Evolutionary conservation across 2,329 filamentous ascomycete genomes (phyloP).

Genomic region (Arthroderma sp.): DNA sequence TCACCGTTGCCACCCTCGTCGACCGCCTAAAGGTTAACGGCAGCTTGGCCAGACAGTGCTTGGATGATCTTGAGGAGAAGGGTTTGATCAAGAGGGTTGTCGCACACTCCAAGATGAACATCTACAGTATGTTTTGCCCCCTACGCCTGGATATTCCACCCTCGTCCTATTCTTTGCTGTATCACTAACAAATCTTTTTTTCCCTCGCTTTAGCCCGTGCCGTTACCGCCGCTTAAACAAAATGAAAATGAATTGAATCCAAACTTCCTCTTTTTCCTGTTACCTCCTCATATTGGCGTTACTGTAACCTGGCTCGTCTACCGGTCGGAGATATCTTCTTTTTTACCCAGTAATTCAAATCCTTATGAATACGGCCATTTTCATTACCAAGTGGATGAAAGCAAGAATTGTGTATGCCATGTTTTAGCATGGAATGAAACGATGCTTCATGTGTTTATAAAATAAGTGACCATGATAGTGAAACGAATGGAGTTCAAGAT

Average conservation of each 20-base stretch:
- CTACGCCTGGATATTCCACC: background rate
- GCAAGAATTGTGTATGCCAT: too few species aligned
- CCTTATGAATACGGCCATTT: too few species aligned
- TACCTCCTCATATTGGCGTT: background rate
- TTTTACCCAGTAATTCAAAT: too few species aligned
- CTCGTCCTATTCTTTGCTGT: background rate
- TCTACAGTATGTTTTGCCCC: constrained; percentile 63
- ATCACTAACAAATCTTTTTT: constrained; percentile 2
- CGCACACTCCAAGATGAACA: constrained; percentile 90
- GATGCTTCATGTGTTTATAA: too few species aligned
- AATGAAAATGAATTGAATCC: constrained; percentile 15
- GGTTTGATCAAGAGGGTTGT: constrained; percentile 97
- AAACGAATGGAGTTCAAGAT: too few species aligned
- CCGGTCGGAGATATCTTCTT: too few species aligned
- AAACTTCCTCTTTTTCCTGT: constrained; percentile 15
- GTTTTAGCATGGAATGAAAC: too few species aligned
- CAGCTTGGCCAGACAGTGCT: constrained; percentile 78
- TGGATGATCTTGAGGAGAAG: constrained; percentile 92
- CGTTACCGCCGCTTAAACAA: constrained; percentile 28
- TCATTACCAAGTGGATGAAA: too few species aligned
- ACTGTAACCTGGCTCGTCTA: too few species aligned
- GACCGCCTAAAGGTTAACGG: constrained; percentile 99
- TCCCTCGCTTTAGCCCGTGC: constrained; percentile 23
- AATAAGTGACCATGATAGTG: too few species aligned
- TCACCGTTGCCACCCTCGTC: constrained; percentile 96